These are phyloP conservation scores for Rugosomyces carneus DNA, from an alignment of 1,284 basidiomycete genomes.

Conservation along the genomic window DNA sequence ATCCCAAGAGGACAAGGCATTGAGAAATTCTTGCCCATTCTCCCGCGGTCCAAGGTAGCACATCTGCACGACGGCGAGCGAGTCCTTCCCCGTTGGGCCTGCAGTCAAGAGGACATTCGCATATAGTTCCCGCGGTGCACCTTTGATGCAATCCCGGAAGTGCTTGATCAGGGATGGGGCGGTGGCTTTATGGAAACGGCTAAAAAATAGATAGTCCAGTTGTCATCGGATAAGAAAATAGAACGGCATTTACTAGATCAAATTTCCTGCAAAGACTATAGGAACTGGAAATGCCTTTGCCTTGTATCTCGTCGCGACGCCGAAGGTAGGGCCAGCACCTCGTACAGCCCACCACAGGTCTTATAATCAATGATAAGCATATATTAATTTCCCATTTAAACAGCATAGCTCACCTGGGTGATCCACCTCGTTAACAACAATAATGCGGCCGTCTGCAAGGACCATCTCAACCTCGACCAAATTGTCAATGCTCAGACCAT, in stretches of 20 bases:
- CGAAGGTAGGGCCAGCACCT: conserved; percentile 80
- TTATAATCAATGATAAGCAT: conserved; percentile 21
- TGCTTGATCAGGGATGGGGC: conserved; percentile 85
- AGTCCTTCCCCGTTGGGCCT: conserved; percentile 74
- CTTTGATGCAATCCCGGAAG: conserved; percentile 89
- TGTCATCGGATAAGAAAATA: background rate
- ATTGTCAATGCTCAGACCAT: conserved; percentile 82
- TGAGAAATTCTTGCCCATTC: conserved; percentile 72
- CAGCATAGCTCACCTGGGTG: conserved; percentile 48
- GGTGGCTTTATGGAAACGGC: conserved; percentile 79
- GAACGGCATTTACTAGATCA: conserved; percentile 65
- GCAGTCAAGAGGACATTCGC: conserved; percentile 87
- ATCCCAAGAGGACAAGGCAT: conserved; percentile 83
- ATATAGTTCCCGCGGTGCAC: conserved; percentile 80
- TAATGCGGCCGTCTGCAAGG: conserved; percentile 70
- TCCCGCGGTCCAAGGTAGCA: conserved; percentile 77
- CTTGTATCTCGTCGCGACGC: conserved; percentile 84
- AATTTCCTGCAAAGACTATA: conserved; percentile 84
- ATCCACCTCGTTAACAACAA: conserved; percentile 62
- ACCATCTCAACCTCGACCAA: conserved; percentile 84
- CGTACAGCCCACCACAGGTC: conserved; percentile 89
- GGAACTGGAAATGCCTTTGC: conserved; percentile 83
- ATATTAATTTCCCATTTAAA: background rate
- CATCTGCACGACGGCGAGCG: conserved; percentile 84
- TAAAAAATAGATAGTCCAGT: conserved; percentile 24